A percentile compares a stretch with the other conserved stretches of the same genome.
Evolutionary conservation across 169 alveolate genomes (phyloP).

Genomic region (Cardiosporidium cionae): DNA sequence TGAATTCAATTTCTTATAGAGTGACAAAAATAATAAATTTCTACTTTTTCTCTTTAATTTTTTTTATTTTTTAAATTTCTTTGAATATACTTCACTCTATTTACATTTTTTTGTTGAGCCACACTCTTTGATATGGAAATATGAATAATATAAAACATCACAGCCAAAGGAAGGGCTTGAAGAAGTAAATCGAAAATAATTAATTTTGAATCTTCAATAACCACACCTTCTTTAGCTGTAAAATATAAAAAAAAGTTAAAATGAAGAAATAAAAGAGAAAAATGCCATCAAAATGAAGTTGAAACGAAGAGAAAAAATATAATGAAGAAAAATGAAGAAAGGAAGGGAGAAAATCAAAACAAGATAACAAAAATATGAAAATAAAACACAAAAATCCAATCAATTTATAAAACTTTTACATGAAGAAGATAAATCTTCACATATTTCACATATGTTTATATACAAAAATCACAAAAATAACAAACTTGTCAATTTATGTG

Average conservation of each 20-base stretch:
- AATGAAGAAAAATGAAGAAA: background rate
- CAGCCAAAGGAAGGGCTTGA: conserved; percentile 24
- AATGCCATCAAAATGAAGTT: too few relatives aligned
- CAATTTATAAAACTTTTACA: background rate
- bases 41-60: too few relatives aligned
- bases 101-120: conserved; percentile 29
- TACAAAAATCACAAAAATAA: background rate
- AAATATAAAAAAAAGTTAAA: too few relatives aligned
- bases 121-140: conserved; percentile 30
- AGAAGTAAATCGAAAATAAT: conserved; percentile 20
- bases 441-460: background rate
- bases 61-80: too few relatives aligned
- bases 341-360: background rate
- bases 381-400: background rate
- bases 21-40: too few relatives aligned
- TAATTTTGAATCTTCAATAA: background rate
- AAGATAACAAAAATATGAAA: background rate
- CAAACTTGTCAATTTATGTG: conserved; percentile 1
- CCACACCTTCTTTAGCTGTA: conserved; percentile 13
- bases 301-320: too few relatives aligned
- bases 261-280: too few relatives aligned
- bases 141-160: conserved; percentile 33
- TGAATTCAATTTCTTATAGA: too few relatives aligned
- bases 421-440: background rate
- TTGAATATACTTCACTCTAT: too few relatives aligned